A percentile compares a stretch with the other conserved stretches of the same genome.
Conservation (phyloP, 192 early-diverging fungal species). For the Helicostylum pulchrum region DNA sequence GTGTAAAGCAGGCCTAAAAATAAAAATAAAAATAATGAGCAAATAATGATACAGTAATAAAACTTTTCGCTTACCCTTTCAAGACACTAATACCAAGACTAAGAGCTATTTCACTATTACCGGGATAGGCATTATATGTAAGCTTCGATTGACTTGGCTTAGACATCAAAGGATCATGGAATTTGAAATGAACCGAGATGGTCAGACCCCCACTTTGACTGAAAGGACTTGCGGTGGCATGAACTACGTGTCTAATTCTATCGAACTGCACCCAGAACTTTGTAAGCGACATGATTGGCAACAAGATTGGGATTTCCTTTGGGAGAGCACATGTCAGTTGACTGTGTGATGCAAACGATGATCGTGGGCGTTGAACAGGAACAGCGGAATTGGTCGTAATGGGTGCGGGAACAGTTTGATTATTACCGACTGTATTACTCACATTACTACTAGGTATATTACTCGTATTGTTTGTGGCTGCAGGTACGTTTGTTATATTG, state of each 20-base stretch:
- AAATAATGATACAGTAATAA: neutral
- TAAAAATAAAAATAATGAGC: neutral
- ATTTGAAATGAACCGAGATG: slow-evolving; percentile 32
- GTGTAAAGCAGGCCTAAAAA: slow-evolving; percentile 23
- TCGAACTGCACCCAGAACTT: slow-evolving; percentile 31
- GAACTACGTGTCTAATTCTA: slow-evolving; percentile 27
- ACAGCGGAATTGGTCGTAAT: neutral
- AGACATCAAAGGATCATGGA: neutral
- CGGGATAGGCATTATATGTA: slow-evolving; percentile 22
- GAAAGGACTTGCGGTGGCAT: slow-evolving; percentile 19
- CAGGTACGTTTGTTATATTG: neutral
- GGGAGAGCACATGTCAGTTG: neutral
- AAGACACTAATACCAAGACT: slow-evolving; percentile 29
- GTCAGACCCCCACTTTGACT: slow-evolving; percentile 29
- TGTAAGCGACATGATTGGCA: slow-evolving; percentile 26
- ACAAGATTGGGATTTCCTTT: slow-evolving; percentile 22
- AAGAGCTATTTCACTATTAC: slow-evolving; percentile 13
- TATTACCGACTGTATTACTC: neutral
- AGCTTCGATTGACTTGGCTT: neutral
- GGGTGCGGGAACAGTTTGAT: neutral
- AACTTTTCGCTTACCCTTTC: slow-evolving; percentile 28
- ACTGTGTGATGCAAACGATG: neutral
- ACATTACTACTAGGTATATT: neutral
- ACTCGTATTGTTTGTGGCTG: neutral
- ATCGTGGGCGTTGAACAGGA: neutral